Percentiles rank a stretch among this genome's conserved stretches.
Evolutionary conservation across 148 eudicot genomes (phyloP).

Genomic region (Vaccinium corymbosum): DNA sequence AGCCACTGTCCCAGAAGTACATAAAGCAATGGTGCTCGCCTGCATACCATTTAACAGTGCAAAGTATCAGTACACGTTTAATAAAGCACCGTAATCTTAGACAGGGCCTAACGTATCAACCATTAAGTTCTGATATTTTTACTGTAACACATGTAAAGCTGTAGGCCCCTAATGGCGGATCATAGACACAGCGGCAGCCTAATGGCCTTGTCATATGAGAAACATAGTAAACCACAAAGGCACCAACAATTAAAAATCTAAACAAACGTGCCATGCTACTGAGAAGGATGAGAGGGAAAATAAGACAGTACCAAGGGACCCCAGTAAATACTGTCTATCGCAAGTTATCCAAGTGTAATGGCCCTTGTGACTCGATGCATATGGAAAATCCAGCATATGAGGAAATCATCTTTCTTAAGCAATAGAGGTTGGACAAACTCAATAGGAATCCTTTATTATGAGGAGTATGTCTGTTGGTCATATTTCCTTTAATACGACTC

Average conservation of each 20-base stretch:
- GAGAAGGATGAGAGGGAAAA: background rate
- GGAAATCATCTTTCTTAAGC: background rate
- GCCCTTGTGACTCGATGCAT: background rate
- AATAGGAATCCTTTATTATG: background rate
- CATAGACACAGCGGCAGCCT: background rate
- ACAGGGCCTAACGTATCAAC: background rate
- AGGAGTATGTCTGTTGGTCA: background rate
- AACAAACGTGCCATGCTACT: background rate
- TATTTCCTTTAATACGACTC: background rate
- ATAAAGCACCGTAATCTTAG: background rate
- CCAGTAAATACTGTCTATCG: background rate
- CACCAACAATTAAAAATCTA: background rate
- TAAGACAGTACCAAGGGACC: background rate
- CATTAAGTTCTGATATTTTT: background rate
- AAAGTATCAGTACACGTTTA: background rate
- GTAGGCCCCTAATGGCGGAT: background rate
- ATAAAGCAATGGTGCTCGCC: conserved; percentile 79
- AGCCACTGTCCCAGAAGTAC: conserved; percentile 90
- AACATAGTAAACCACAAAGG: background rate
- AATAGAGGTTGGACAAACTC: background rate
- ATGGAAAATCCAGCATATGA: conserved; percentile 2
- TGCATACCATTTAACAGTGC: conserved; percentile 23
- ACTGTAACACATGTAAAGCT: background rate
- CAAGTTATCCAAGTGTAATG: background rate
- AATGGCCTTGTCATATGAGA: background rate